phyloP scores from a whole-genome alignment of 2,329 filamentous ascomycete genomes.

The Colletotrichum theobromicola region DNA sequence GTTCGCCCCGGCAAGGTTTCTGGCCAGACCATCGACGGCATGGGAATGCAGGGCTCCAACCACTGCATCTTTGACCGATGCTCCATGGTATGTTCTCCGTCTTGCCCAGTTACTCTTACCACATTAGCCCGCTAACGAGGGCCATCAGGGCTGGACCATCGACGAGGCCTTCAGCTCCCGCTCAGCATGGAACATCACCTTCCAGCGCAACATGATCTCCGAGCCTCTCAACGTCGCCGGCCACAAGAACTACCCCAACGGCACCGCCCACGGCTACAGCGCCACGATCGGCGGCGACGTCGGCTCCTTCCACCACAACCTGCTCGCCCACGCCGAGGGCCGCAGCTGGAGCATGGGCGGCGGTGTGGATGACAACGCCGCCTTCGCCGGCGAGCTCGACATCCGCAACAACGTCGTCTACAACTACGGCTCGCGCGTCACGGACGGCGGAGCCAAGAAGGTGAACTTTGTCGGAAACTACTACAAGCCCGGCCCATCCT shows the following conservation, averaged over 20 bases:
- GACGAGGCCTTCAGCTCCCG: conserved; percentile 39
- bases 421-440: conserved; percentile 36
- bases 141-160: conserved; percentile 32
- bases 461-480: conserved; percentile 37
- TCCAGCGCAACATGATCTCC: conserved; percentile 39
- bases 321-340: conserved; percentile 34
- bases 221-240: conserved; percentile 40
- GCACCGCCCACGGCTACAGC: conserved; percentile 31
- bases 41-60: conserved; percentile 39
- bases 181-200: conserved; percentile 36
- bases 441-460: conserved; percentile 36
- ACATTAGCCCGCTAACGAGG: neutral
- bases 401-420: conserved; percentile 41
- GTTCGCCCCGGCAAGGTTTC: conserved; percentile 34
- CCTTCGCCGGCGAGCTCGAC: conserved; percentile 35
- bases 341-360: conserved; percentile 41
- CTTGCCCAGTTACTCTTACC: neutral
- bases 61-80: conserved; percentile 38
- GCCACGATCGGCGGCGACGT: conserved; percentile 36
- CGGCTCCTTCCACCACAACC: conserved; percentile 39
- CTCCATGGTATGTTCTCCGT: conserved; percentile 26
- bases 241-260: conserved; percentile 39
- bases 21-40: conserved; percentile 35
- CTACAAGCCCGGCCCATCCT: conserved; percentile 37
- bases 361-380: conserved; percentile 31